Percentiles rank a stretch among this genome's conserved stretches.
Evolutionary conservation across 2,329 filamentous ascomycete species (phyloP).

Genomic region (Leptographium radiaticola): DNA sequence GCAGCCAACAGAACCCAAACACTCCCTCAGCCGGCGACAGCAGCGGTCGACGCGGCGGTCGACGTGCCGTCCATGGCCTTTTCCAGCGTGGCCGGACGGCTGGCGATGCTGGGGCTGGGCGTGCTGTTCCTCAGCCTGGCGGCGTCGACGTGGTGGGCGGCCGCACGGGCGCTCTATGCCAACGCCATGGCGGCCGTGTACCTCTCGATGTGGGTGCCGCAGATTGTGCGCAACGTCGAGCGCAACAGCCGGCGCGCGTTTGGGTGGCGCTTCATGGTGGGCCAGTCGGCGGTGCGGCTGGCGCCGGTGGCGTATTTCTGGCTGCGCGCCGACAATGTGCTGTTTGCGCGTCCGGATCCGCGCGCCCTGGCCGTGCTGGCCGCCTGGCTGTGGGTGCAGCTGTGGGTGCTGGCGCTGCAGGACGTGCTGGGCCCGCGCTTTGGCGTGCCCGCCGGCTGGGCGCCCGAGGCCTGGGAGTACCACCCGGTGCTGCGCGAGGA

Average conservation of each 20-base stretch:
- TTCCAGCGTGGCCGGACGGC: constrained; percentile 42
- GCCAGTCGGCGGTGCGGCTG: constrained; percentile 67
- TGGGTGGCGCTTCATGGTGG: constrained; percentile 81
- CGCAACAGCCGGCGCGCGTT: constrained; percentile 86
- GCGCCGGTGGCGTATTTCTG: constrained; percentile 81
- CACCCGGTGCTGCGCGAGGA: constrained; percentile 81
- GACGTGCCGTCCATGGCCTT: constrained; percentile 24
- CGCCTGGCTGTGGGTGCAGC: constrained; percentile 79
- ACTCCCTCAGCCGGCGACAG: constrained; percentile 16
- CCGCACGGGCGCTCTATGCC: constrained; percentile 41
- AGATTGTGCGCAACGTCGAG: constrained; percentile 80
- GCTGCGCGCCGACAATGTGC: constrained; percentile 60
- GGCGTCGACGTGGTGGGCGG: constrained; percentile 46
- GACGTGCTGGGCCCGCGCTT: constrained; percentile 81
- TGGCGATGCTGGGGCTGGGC: constrained; percentile 40
- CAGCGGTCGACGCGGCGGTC: constrained; percentile 13
- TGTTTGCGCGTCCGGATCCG: constrained; percentile 61
- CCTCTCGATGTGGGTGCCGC: constrained; percentile 82
- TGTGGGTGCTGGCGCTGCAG: constrained; percentile 66
- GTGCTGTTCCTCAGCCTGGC: constrained; percentile 46
- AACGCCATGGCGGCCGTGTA: constrained; percentile 60
- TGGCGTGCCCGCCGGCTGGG: constrained; percentile 58
- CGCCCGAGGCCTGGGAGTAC: constrained; percentile 80
- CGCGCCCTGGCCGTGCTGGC: constrained; percentile 50
- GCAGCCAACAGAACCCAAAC: constrained; percentile 21